Conservation (phyloP, 2,329 filamentous ascomycete species). For the Septoria linicola region DNA sequence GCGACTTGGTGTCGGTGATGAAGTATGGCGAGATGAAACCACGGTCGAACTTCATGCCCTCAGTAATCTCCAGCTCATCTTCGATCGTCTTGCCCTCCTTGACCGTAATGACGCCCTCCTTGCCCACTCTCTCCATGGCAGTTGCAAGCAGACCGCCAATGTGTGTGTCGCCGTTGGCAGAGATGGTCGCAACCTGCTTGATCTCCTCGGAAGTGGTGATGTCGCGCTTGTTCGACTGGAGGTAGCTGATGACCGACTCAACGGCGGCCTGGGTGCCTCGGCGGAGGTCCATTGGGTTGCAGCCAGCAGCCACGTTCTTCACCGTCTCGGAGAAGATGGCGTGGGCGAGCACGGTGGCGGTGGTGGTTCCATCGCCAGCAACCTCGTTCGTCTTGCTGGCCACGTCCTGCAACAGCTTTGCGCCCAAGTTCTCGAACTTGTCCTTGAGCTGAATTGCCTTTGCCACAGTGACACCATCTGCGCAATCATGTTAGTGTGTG, state of each 20-base stretch:
- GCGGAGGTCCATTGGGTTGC: slow-evolving; percentile 99
- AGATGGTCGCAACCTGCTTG: slow-evolving; percentile 97
- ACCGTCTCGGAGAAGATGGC: slow-evolving; percentile 99
- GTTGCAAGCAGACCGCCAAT: slow-evolving; percentile 94
- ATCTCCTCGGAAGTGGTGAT: slow-evolving; percentile 98
- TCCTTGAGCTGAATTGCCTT: slow-evolving; percentile 91
- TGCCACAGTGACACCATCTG: slow-evolving; percentile 55
- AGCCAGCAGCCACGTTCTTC: slow-evolving; percentile 98
- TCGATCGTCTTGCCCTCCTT: slow-evolving; percentile 99
- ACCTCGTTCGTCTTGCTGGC: slow-evolving; percentile 99
- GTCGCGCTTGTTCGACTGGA: slow-evolving; percentile 94
- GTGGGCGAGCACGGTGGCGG: slow-evolving; percentile 91
- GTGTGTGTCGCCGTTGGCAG: slow-evolving; percentile 92
- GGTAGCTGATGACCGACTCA: slow-evolving; percentile 88
- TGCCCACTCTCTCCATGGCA: slow-evolving; percentile 99
- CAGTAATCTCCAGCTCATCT: slow-evolving; percentile 97
- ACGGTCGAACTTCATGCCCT: slow-evolving; percentile 99
- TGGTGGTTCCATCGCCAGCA: slow-evolving; percentile 97
- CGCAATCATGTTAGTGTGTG: slow-evolving; percentile 17
- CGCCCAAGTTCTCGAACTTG: slow-evolving; percentile 99
- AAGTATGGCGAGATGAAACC: slow-evolving; percentile 99
- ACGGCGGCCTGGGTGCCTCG: slow-evolving; percentile 96
- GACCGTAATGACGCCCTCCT: slow-evolving; percentile 99
- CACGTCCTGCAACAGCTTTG: slow-evolving; percentile 93
- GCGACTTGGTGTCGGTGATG: slow-evolving; percentile 97